phyloP scores from a whole-genome alignment of 805 yeast genomes.

The Candida schatavii region DNA sequence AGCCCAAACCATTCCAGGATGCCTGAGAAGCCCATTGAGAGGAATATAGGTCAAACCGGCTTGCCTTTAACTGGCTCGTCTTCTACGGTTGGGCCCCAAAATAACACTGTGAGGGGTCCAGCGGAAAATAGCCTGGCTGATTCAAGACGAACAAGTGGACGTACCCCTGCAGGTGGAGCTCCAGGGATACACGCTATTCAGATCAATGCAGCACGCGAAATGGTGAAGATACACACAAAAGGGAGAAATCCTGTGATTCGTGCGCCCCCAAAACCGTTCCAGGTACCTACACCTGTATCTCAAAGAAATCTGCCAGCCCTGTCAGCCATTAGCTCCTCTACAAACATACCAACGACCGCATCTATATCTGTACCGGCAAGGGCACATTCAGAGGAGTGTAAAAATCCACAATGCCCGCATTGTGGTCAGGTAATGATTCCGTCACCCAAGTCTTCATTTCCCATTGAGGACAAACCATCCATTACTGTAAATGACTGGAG shows the following conservation, averaged over 20 bases:
- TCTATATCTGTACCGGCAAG: constrained; percentile 42
- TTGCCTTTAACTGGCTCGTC: too few relatives aligned
- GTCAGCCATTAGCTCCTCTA: constrained; percentile 11
- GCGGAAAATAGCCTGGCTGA: too few relatives aligned
- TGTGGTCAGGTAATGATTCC: constrained; percentile 81
- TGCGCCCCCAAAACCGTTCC: background rate
- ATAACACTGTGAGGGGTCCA: too few relatives aligned
- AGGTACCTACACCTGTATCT: constrained; percentile 1
- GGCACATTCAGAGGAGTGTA: constrained; percentile 29
- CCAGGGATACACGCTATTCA: constrained; percentile 54
- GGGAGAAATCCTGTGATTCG: constrained; percentile 25
- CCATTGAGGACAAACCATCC: constrained; percentile 65
- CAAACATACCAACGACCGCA: constrained; percentile 17
- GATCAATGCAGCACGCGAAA: constrained; percentile 59
- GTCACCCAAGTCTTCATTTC: constrained; percentile 64
- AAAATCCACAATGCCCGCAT: constrained; percentile 50
- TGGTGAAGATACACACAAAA: constrained; percentile 50
- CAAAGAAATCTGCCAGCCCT: constrained; percentile 1
- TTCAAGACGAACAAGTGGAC: background rate
- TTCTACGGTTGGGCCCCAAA: too few relatives aligned
- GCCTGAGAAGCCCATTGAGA: too few relatives aligned
- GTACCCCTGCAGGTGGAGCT: background rate
- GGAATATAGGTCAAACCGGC: too few relatives aligned
- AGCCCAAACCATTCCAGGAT: too few relatives aligned
- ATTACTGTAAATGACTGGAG: constrained; percentile 74